A percentile compares a stretch with the other conserved stretches of the same genome.
These are phyloP conservation scores for Aspergillus versicolor DNA, from an alignment of 2,329 filamentous ascomycete genomes.

Conservation along the genomic window DNA sequence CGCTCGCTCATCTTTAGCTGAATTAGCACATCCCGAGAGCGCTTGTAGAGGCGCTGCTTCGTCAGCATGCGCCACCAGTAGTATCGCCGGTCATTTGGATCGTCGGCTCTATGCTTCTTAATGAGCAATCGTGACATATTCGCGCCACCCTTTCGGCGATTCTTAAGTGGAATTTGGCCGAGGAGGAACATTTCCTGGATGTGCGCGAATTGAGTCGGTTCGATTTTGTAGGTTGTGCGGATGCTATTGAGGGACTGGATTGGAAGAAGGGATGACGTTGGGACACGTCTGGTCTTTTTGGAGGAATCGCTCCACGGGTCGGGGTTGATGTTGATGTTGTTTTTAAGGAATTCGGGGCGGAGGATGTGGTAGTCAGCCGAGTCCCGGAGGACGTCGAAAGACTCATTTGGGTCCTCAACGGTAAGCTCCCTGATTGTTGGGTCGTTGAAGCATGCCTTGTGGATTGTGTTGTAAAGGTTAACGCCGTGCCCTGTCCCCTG, in stretches of 20 bases:
- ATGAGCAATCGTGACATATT: constrained; percentile 53
- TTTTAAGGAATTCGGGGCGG: constrained; percentile 50
- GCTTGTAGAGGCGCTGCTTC: constrained; percentile 62
- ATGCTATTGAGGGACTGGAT: constrained; percentile 50
- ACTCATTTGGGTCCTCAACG: constrained; percentile 84
- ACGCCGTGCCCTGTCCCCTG: constrained; percentile 78
- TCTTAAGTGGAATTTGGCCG: constrained; percentile 51
- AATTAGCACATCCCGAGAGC: constrained; percentile 59
- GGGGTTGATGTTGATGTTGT: constrained; percentile 49
- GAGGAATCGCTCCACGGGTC: constrained; percentile 38
- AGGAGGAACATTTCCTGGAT: constrained; percentile 64
- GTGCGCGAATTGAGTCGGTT: constrained; percentile 60
- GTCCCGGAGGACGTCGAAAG: constrained; percentile 65
- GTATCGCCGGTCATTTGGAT: constrained; percentile 59
- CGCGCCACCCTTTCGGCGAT: constrained; percentile 50
- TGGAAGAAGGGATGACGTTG: constrained; percentile 57
- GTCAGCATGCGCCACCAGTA: constrained; percentile 66
- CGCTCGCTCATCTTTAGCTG: constrained; percentile 59
- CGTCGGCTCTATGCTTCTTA: constrained; percentile 46
- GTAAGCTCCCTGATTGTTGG: constrained; percentile 77
- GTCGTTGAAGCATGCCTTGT: constrained; percentile 65
- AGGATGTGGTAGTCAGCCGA: constrained; percentile 60
- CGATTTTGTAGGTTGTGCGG: constrained; percentile 57
- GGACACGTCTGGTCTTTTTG: constrained; percentile 38
- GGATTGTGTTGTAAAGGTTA: constrained; percentile 78